These are phyloP conservation scores for Rhodotorula paludigena DNA, from an alignment of 768 basidiomycete genomes.

Conservation along the genomic window DNA sequence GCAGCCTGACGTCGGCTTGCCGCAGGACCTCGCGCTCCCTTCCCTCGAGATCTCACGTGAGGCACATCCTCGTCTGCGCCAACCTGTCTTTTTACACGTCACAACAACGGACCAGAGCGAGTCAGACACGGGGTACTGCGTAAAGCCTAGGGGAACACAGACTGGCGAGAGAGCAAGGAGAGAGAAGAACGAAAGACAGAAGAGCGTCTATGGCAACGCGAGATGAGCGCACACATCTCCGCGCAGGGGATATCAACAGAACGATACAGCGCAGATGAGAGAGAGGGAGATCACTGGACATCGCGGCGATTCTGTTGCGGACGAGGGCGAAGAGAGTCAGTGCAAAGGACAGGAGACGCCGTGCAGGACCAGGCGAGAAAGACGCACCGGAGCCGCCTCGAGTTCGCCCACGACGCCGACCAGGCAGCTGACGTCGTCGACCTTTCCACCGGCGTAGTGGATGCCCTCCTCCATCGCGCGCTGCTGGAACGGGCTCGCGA, in stretches of 20 bases:
- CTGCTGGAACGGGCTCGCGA: constrained; percentile 43
- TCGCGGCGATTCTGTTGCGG: constrained; percentile 21
- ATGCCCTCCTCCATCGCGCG: constrained; percentile 43
- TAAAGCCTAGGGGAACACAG: too few species aligned
- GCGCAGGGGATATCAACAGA: too few species aligned
- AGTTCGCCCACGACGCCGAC: constrained; percentile 38
- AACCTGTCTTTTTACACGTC: too few species aligned
- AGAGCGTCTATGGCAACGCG: neutral
- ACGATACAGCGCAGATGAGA: neutral
- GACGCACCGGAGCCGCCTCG: constrained; percentile 33
- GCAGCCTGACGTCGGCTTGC: too few species aligned
- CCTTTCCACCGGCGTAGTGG: constrained; percentile 43
- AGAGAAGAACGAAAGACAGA: neutral
- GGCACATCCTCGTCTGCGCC: too few species aligned
- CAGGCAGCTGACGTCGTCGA: constrained; percentile 38
- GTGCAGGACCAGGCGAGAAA: neutral
- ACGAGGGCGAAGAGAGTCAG: too few species aligned
- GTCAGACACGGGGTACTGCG: too few species aligned
- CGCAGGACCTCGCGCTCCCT: too few species aligned
- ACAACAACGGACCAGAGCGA: too few species aligned
- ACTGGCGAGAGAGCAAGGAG: neutral
- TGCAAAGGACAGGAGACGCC: neutral
- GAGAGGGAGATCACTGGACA: neutral
- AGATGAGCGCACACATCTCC: neutral
- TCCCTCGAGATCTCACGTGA: too few species aligned